These are phyloP conservation scores for Phytophthora cactorum DNA, from an alignment of 352 stramenopile species.

Conservation along the genomic window DNA sequence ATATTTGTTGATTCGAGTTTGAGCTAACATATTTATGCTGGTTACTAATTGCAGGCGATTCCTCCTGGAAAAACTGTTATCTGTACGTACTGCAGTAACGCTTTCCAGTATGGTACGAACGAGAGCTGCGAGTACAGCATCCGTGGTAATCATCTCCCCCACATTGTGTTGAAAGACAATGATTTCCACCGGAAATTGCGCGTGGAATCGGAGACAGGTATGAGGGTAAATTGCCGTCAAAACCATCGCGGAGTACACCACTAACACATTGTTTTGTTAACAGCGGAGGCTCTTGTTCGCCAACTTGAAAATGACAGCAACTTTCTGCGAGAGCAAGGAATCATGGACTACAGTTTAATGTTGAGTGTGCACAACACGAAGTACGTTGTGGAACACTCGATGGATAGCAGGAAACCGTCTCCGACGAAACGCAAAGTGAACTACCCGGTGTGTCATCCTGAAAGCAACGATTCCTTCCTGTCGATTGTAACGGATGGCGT, in stretches of 20 bases:
- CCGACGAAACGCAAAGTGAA: conserved; percentile 78
- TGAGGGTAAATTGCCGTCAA: background rate
- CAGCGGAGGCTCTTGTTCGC: conserved; percentile 60
- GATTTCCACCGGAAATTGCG: conserved; percentile 87
- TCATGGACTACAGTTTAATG: conserved; percentile 92
- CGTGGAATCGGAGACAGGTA: conserved; percentile 63
- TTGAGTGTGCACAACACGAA: conserved; percentile 88
- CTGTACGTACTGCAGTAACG: conserved; percentile 86
- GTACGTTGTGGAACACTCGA: conserved; percentile 78
- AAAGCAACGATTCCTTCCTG: conserved; percentile 53
- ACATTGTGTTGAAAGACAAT: conserved; percentile 88
- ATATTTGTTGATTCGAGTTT: conserved; percentile 5
- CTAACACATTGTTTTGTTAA: conserved; percentile 3
- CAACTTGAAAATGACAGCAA: conserved; percentile 77
- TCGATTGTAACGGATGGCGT: conserved; percentile 39
- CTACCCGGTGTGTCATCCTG: conserved; percentile 72
- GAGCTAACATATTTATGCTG: conserved; percentile 6
- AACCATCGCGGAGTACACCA: conserved; percentile 1
- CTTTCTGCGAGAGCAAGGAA: conserved; percentile 79
- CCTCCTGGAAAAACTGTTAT: conserved; percentile 84
- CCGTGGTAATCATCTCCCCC: conserved; percentile 75
- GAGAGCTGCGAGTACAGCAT: conserved; percentile 82
- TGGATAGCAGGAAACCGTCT: conserved; percentile 46
- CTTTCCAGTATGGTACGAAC: conserved; percentile 76
- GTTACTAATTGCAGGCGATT: conserved; percentile 50